Percentiles rank a stretch among this genome's conserved stretches.
phyloP scores from a whole-genome alignment of 306 rosid species.

The Clitoria ternatea region DNA sequence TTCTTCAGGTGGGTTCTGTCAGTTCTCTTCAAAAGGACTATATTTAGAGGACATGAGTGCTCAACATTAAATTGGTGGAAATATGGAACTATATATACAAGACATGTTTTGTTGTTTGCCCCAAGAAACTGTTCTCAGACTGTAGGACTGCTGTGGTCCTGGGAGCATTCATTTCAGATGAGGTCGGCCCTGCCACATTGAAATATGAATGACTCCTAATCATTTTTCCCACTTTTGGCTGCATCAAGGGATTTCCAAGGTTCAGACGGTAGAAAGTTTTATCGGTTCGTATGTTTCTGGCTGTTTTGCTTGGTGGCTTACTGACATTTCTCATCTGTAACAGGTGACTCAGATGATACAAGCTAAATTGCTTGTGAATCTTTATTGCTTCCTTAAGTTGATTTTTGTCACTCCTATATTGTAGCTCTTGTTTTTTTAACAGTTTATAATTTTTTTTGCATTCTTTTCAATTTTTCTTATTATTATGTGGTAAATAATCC shows the following conservation, averaged over 20 bases:
- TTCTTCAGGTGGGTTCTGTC: conserved; percentile 99
- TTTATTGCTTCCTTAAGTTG: conserved; percentile 25
- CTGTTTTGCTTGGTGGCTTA: conserved; percentile 57
- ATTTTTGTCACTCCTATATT: conserved; percentile 18
- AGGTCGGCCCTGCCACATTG: conserved; percentile 70
- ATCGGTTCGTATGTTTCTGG: conserved; percentile 95
- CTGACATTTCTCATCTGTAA: conserved; percentile 68
- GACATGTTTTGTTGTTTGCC: conserved; percentile 83
- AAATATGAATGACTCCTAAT: conserved; percentile 65
- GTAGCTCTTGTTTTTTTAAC: background rate
- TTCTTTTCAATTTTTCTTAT: conserved; percentile 18
- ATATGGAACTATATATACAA: conserved; percentile 73
- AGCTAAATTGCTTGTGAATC: conserved; percentile 43
- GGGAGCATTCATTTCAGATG: conserved; percentile 79
- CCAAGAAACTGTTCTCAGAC: conserved; percentile 73
- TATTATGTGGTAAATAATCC: conserved; percentile 9
- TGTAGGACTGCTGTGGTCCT: conserved; percentile 89
- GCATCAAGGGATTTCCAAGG: conserved; percentile 67
- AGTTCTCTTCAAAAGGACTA: conserved; percentile 98
- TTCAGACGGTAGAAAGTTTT: conserved; percentile 60
- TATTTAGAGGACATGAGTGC: conserved; percentile 94
- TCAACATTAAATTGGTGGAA: conserved; percentile 83
- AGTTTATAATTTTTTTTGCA: background rate
- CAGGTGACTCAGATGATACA: conserved; percentile 71
- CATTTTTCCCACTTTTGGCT: conserved; percentile 52